Evolutionary conservation across 2,329 filamentous ascomycete genomes (phyloP).

Genomic region (Paecilomyces sp.): DNA sequence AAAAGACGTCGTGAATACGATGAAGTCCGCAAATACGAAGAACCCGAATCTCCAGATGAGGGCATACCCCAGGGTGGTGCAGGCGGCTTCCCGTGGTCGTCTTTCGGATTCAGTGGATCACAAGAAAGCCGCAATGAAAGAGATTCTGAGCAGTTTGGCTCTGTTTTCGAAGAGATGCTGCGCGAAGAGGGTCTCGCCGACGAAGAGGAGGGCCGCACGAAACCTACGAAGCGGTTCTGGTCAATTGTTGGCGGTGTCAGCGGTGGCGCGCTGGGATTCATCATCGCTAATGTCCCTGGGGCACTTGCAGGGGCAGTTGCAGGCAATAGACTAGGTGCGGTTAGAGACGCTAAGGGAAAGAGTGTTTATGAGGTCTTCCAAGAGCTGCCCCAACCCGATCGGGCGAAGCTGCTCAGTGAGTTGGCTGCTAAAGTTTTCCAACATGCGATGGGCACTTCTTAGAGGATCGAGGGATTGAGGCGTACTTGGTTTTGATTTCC

Average conservation of each 20-base stretch:
- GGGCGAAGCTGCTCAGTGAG: slow-evolving; percentile 72
- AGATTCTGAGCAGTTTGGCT: slow-evolving; percentile 73
- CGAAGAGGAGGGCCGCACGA: slow-evolving; percentile 47
- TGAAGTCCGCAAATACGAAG: slow-evolving; percentile 50
- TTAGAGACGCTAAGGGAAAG: slow-evolving; percentile 87
- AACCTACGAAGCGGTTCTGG: slow-evolving; percentile 73
- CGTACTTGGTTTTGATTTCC: neutral
- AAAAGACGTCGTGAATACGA: slow-evolving; percentile 78
- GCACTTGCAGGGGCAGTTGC: slow-evolving; percentile 84
- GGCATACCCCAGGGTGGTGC: slow-evolving; percentile 40
- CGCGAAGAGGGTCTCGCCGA: slow-evolving; percentile 70
- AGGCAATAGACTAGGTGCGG: slow-evolving; percentile 82
- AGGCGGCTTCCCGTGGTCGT: slow-evolving; percentile 69
- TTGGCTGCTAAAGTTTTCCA: slow-evolving; percentile 76
- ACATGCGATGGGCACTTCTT: slow-evolving; percentile 24
- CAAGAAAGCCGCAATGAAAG: slow-evolving; percentile 23
- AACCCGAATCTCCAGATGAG: slow-evolving; percentile 42
- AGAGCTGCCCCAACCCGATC: slow-evolving; percentile 76
- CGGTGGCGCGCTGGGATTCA: slow-evolving; percentile 88
- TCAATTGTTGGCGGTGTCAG: slow-evolving; percentile 74
- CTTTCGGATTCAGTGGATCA: slow-evolving; percentile 52
- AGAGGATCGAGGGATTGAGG: neutral
- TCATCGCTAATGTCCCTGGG: slow-evolving; percentile 86
- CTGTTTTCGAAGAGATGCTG: slow-evolving; percentile 85
- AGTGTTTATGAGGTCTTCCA: slow-evolving; percentile 88